phyloP scores from a whole-genome alignment of 2,329 filamentous ascomycete genomes.

The Botryotinia narcissicola region DNA sequence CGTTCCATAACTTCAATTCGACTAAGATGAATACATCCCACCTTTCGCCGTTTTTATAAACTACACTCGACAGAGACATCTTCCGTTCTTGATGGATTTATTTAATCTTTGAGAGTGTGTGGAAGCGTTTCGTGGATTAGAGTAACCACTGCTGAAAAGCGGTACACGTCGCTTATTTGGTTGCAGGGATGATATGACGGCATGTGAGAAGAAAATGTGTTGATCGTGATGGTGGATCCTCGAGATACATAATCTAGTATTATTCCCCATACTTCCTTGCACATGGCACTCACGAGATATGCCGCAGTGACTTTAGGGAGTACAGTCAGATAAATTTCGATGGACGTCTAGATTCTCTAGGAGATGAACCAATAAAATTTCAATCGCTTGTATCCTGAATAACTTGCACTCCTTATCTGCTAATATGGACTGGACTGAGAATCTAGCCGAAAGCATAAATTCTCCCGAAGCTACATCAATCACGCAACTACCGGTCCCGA shows the following conservation, averaged over 20 bases:
- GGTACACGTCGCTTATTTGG: not conserved
- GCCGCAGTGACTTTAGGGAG: not conserved
- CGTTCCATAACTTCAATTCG: not conserved
- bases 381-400: not conserved
- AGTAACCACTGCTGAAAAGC: not conserved
- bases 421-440: not conserved
- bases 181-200: not conserved
- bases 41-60: not conserved
- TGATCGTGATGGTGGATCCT: not conserved
- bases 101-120: not conserved
- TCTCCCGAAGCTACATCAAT: not conserved
- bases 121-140: not conserved
- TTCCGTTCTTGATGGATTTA: not conserved
- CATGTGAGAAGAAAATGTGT: not conserved
- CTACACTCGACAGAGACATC: not conserved
- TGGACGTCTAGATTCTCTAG: not conserved
- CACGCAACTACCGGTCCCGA: not conserved
- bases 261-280: not conserved
- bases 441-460: not conserved
- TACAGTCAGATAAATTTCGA: not conserved
- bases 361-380: not conserved
- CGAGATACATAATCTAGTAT: not conserved
- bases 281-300: not conserved
- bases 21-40: not conserved
- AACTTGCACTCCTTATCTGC: not conserved